Base-by-base conservation (phyloP, 129 eudicot genomes). In the Chrysanthemum makinoi region DNA sequence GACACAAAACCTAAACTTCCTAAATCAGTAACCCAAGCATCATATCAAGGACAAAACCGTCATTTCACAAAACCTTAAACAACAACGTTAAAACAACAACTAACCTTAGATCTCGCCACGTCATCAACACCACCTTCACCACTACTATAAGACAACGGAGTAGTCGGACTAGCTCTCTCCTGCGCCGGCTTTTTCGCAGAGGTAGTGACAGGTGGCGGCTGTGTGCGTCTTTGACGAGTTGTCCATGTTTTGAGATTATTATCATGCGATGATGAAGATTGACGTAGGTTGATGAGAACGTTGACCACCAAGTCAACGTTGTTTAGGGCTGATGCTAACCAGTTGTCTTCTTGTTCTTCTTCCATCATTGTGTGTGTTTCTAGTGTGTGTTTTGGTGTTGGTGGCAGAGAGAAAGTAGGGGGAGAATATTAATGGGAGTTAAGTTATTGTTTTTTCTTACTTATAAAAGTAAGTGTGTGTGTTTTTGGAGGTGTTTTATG, bases 71-170 rank as follows among this genome's bases (percentile, higher is more conserved):
- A 69, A 13, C 16, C 62, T 72, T 78, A 72, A 80, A 74, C 77
- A 75, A 62, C 18, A 64, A n/a, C 56, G 6, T 33, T 4, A 63
- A 10, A n/a, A n/a, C n/a, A n/a, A 77, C 24, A 15, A 80, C 91
- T 73, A 73, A 88, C 96, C 96, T 89, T 84, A 84, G 96, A 89
- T 89, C 92, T 85, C 47, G 84, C 57, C 30, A 63, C 44, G 18
- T 39, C 30, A 50, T 81, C 87, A 58, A 79, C 91, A 17, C 73
- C 83, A 58, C 86, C 83, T 64, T 85, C 82, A 65, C 83, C 86
- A 80, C 87, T 81, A 54, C 82, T 14, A 62, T 78, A 85, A 5
- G 90, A 88, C 68, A 85, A 79, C 55, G 95, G 95, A 43, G 95
- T 85, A 60, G 88, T 85, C 2, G 95, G 95, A 65, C 91, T 85